A percentile compares a stretch with the other conserved stretches of the same genome.
Evolutionary conservation across 768 basidiomycete species (phyloP).

Genomic region (Leccinum truebloodii): DNA sequence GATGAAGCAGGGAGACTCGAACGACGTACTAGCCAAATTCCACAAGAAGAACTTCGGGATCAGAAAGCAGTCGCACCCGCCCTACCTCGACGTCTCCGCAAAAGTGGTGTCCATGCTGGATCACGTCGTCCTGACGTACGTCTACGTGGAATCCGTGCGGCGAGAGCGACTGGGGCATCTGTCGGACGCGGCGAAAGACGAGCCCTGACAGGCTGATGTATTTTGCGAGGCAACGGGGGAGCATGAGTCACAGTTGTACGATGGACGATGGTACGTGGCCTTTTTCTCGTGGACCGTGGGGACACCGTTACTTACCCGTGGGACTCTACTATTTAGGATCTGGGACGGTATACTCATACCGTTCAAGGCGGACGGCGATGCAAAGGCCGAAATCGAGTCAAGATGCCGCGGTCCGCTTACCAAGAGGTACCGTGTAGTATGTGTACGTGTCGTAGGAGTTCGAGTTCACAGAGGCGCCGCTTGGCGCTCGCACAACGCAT

Average conservation of each 20-base stretch:
- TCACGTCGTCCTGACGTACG: constrained; percentile 28
- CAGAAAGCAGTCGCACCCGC: constrained; percentile 22
- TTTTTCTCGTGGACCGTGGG: neutral
- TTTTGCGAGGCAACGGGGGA: neutral
- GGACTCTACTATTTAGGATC: neutral
- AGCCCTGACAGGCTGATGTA: neutral
- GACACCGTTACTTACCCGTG: neutral
- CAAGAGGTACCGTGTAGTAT: neutral
- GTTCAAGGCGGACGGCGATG: neutral
- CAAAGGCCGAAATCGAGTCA: neutral
- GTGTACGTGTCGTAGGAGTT: neutral
- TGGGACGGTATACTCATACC: neutral
- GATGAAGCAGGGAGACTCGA: constrained; percentile 24
- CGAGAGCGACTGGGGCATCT: constrained; percentile 23
- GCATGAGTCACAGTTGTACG: neutral
- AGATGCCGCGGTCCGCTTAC: neutral
- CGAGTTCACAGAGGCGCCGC: neutral
- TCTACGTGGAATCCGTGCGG: constrained; percentile 29
- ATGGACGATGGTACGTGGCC: neutral
- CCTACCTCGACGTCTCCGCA: constrained; percentile 29
- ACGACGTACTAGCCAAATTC: constrained; percentile 19
- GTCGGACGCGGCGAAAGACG: neutral
- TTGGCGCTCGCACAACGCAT: neutral
- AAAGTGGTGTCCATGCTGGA: constrained; percentile 26
- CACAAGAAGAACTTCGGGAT: constrained; percentile 28